Evolutionary conservation across 2,329 filamentous ascomycete genomes (phyloP).

Genomic region (Helotiales sp.): DNA sequence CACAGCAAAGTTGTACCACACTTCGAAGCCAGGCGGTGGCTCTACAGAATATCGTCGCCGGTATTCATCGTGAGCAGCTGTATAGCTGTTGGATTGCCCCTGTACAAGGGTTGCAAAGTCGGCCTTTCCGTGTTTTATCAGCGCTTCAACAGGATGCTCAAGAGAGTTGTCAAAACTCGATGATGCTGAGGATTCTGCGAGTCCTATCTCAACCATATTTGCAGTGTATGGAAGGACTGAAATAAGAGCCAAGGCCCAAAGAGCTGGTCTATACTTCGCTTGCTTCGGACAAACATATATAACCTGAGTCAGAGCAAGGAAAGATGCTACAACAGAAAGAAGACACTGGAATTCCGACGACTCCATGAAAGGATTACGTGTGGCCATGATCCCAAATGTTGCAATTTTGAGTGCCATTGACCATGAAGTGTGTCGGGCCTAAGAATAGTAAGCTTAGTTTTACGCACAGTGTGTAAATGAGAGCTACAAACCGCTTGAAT

Average conservation of each 20-base stretch:
- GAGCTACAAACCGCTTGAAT: neutral
- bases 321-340: neutral
- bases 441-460: neutral
- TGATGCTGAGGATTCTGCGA: neutral
- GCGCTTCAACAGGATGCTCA: neutral
- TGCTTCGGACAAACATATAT: neutral
- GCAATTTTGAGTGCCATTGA: neutral
- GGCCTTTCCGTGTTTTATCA: neutral
- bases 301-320: neutral
- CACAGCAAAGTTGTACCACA: constrained; percentile 1
- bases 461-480: neutral
- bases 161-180: neutral
- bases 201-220: neutral
- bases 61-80: neutral
- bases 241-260: neutral
- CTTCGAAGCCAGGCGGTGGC: constrained; percentile 3
- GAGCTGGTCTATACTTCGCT: neutral
- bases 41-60: neutral
- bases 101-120: neutral
- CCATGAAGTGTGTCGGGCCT: constrained; percentile 6
- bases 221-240: neutral
- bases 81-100: neutral
- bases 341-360: neutral
- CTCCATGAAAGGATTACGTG: neutral
- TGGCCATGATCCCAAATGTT: constrained; percentile 1